phyloP scores from a whole-genome alignment of 108 stramenopile species.

The Stephanodiscus triporus region DNA sequence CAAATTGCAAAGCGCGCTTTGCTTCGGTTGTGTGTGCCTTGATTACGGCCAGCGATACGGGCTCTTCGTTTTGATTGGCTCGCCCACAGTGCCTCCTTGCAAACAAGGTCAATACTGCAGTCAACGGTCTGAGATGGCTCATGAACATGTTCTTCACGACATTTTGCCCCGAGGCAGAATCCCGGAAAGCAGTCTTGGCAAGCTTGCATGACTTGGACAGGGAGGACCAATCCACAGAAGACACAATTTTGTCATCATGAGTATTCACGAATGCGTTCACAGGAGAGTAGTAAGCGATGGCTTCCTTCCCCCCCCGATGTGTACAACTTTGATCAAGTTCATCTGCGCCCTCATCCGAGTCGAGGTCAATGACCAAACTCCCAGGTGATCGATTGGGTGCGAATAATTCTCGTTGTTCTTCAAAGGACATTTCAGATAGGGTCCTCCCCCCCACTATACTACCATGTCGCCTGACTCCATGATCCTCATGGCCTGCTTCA shows the following conservation, averaged over 20 bases:
- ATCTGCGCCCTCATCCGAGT: not conserved
- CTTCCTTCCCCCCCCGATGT: not conserved
- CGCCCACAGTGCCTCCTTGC: slow-evolving; percentile 3
- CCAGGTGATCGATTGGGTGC: slow-evolving; percentile 9
- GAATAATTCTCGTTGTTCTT: slow-evolving; percentile 24
- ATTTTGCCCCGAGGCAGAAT: slow-evolving; percentile 28
- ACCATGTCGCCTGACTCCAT: slow-evolving; percentile 1
- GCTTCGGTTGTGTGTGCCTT: slow-evolving; percentile 23
- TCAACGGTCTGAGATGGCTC: slow-evolving; percentile 25
- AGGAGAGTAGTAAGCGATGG: not conserved
- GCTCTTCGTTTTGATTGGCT: not conserved
- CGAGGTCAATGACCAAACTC: slow-evolving; percentile 10
- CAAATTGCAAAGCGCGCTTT: slow-evolving; percentile 39
- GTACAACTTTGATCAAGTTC: not conserved
- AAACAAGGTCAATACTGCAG: slow-evolving; percentile 14
- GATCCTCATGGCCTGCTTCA: not conserved
- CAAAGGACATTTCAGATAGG: slow-evolving; percentile 29
- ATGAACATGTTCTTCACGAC: slow-evolving; percentile 50
- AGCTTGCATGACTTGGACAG: slow-evolving; percentile 42
- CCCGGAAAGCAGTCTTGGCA: slow-evolving; percentile 39
- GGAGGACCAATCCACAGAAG: slow-evolving; percentile 47
- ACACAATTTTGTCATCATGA: slow-evolving; percentile 9
- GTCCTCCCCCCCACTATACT: slow-evolving; percentile 44
- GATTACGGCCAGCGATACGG: slow-evolving; percentile 12
- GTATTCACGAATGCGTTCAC: not conserved